Conservation (phyloP, 192 early-diverging fungal species). For the Chytriomyces sp. region DNA sequence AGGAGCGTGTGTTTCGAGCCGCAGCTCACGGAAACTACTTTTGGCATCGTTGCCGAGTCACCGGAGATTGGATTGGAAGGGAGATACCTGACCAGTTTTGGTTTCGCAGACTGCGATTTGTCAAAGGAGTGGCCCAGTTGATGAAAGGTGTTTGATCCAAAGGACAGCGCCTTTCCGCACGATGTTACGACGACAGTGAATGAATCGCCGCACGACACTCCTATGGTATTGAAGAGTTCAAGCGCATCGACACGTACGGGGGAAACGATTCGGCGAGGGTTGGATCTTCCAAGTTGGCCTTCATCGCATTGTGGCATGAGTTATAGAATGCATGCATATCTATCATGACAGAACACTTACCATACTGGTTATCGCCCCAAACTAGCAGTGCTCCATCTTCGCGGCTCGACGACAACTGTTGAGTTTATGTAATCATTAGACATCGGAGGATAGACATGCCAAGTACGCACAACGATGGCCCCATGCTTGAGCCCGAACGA, state of each 20-base stretch:
- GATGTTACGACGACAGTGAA: slow-evolving; percentile 24
- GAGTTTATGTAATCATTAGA: not conserved
- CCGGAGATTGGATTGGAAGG: not conserved
- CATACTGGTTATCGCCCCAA: slow-evolving; percentile 2
- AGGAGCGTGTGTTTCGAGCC: slow-evolving; percentile 18
- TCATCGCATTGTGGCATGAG: no score
- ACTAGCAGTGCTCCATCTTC: slow-evolving; percentile 24
- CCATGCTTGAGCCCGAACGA: slow-evolving; percentile 22
- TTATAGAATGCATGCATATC: no score
- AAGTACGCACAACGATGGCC: slow-evolving; percentile 10
- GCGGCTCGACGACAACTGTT: not conserved
- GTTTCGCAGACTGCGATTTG: not conserved
- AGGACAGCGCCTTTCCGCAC: slow-evolving; percentile 20
- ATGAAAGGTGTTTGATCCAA: slow-evolving; percentile 6
- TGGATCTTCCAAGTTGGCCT: slow-evolving; percentile 23
- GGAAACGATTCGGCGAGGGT: not conserved
- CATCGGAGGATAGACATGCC: not conserved
- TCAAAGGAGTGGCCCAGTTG: slow-evolving; percentile 27
- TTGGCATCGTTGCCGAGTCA: not conserved
- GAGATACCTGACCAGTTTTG: slow-evolving; percentile 14
- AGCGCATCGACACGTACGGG: slow-evolving; percentile 18
- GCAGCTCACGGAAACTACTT: not conserved
- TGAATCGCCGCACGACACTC: slow-evolving; percentile 8
- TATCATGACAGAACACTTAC: not conserved
- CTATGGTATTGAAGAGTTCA: slow-evolving; percentile 16